Conservation (phyloP, 805 yeast species). For the Candida jianshihensis region DNA sequence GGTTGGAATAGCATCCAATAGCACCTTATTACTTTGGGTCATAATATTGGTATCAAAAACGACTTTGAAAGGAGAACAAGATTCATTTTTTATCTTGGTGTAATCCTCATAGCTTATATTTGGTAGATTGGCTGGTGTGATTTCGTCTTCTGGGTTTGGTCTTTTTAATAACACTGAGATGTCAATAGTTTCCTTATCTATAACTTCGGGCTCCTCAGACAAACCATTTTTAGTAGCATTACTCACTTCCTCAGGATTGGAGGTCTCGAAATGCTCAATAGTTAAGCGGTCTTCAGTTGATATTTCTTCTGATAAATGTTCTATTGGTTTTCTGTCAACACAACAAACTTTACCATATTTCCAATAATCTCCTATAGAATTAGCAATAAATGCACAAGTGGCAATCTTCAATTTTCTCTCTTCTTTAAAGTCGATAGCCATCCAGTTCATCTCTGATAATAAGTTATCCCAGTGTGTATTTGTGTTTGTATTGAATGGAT, state of each 20-base stretch:
- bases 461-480: slow-evolving; percentile 66
- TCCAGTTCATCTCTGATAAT: slow-evolving; percentile 76
- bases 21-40: slow-evolving; percentile 26
- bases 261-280: no score
- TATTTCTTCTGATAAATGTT: slow-evolving; percentile 21
- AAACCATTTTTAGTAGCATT: no score
- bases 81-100: slow-evolving; percentile 3
- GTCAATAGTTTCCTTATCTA: slow-evolving; percentile 26
- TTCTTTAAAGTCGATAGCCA: slow-evolving; percentile 72
- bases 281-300: no score
- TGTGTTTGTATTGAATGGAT: slow-evolving; percentile 43
- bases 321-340: slow-evolving; percentile 43
- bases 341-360: slow-evolving; percentile 63
- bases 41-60: slow-evolving; percentile 24
- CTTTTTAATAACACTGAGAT: slow-evolving; percentile 26
- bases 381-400: slow-evolving; percentile 62
- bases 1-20: slow-evolving; percentile 27
- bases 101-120: slow-evolving; percentile 24
- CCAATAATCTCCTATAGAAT: slow-evolving; percentile 76
- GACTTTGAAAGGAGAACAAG: slow-evolving; percentile 25
- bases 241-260: slow-evolving; percentile 7
- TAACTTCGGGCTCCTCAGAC: no score
- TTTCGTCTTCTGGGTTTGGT: slow-evolving; percentile 28
- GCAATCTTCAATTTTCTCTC: slow-evolving; percentile 63
- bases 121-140: slow-evolving; percentile 25